Evolutionary conservation across 1,139 yeast species (phyloP), one percentile per base, ranked within the genome.

Genomic region (Blastobotrys ciferrii): DNA sequence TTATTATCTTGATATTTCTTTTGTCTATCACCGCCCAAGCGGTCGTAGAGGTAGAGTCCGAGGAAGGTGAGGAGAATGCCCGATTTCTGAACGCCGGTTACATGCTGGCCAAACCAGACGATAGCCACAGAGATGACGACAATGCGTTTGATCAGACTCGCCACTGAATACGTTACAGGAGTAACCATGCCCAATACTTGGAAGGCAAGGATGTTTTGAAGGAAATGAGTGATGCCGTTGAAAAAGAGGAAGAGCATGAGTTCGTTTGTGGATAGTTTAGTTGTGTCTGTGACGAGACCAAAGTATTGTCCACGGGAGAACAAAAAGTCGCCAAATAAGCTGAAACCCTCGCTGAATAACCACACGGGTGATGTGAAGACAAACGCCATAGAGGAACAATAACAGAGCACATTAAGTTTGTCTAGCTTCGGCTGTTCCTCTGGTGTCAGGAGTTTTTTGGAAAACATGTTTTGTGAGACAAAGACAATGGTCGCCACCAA

Each of bases 101-200:
- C 78, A 47, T 57, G 67, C 65, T 63, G 86, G 74, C 64, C 87
- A 78, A 73, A 91, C 80, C 94, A 83, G 6, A 86, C 53, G 56
- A 91, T 82, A 5, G 96, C 87, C 52, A 84, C 84, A 20, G 83
- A 69, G 50, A 91, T 89, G 46, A 91, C 91, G 32, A 87, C 84
- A 47, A 91, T 87, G 57, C 98, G 79, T 65, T 91, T 91, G 67
- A 89, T 70, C 51, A 91, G 81, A 62, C 87, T 87, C 38, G 97
- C 97, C 60, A 91, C 87, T 36, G 95, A 85, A 69, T 91, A 91
- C 56, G 91, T 87, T 43, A 91, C 92, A 1, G 98, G 94, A 12
- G 91, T 80, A 31, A 91, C 80, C 65, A 81, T 71, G 7, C 97
- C 96, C 58, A 91, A 77, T 43, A 91, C 80, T 67, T 88, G 96